These are phyloP conservation scores for Crithidia mellificae DNA, from an alignment of 208 protist species.

Conservation along the genomic window DNA sequence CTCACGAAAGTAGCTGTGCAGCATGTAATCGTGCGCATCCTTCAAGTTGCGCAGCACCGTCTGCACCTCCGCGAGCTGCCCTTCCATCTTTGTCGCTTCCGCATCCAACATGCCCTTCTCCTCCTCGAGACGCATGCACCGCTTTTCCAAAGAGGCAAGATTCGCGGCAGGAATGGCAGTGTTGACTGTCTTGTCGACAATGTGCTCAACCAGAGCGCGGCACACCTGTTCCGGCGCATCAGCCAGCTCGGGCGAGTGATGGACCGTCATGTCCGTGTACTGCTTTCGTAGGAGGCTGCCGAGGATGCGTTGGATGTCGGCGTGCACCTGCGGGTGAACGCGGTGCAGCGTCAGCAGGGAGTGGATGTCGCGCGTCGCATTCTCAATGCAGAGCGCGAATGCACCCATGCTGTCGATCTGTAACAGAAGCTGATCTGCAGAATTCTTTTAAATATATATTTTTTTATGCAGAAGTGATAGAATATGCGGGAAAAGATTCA, in stretches of 20 bases:
- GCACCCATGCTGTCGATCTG: constrained; percentile 68
- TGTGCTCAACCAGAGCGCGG: constrained; percentile 40
- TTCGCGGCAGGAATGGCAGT: constrained; percentile 56
- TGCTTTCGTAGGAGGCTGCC: constrained; percentile 48
- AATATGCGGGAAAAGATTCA: no score
- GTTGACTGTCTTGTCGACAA: constrained; percentile 51
- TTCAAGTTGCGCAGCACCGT: constrained; percentile 39
- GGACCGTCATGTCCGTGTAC: constrained; percentile 47
- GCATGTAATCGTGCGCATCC: constrained; percentile 78
- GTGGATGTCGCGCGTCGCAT: constrained; percentile 70
- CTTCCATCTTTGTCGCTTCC: constrained; percentile 22
- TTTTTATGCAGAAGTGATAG: no score
- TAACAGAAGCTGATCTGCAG: no score
- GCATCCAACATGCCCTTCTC: constrained; percentile 36
- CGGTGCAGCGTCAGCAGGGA: constrained; percentile 76
- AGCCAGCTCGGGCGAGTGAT: constrained; percentile 31
- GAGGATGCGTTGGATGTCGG: constrained; percentile 66
- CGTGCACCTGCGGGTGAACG: constrained; percentile 81
- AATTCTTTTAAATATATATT: no score
- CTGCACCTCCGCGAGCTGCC: constrained; percentile 29
- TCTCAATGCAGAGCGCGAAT: constrained; percentile 66
- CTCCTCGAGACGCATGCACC: constrained; percentile 39
- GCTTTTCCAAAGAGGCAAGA: constrained; percentile 35
- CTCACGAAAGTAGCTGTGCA: constrained; percentile 84
- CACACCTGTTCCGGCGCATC: constrained; percentile 66